These are phyloP conservation scores for Gossypium aridum DNA, from an alignment of 441 rosid species.

Conservation along the genomic window DNA sequence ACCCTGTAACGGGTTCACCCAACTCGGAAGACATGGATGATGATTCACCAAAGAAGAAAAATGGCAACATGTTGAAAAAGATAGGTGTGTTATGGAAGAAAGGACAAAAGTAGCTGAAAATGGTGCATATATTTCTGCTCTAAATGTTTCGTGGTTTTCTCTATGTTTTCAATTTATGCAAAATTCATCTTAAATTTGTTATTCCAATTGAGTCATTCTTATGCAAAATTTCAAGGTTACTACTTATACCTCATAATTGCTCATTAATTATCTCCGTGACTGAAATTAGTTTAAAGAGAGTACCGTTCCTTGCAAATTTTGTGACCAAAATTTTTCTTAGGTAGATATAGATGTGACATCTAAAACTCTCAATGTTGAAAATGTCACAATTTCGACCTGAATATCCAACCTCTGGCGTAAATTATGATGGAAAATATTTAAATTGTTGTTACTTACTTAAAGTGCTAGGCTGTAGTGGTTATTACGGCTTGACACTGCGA, in stretches of 20 bases:
- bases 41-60: slow-evolving; percentile 85
- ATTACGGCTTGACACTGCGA: neutral
- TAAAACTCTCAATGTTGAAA: neutral
- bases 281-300: no score
- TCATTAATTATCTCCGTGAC: no score
- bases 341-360: no score
- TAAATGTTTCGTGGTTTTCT: neutral
- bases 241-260: no score
- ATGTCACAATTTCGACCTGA: neutral
- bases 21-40: slow-evolving; percentile 71
- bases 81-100: slow-evolving; percentile 87
- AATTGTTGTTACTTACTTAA: neutral
- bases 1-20: slow-evolving; percentile 53
- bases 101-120: slow-evolving; percentile 52
- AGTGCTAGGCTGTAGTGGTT: no score
- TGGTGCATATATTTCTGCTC: neutral
- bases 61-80: slow-evolving; percentile 84
- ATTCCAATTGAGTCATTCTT: neutral
- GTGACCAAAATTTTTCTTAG: no score
- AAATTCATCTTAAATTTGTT: neutral
- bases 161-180: neutral
- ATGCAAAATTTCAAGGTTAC: neutral
- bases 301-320: no score
- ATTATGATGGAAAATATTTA: neutral
- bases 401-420: neutral